Evolutionary conservation across 1,284 basidiomycete species (phyloP), one percentile per base, ranked within the genome.

Genomic region (Coniferiporia sulphurascens): DNA sequence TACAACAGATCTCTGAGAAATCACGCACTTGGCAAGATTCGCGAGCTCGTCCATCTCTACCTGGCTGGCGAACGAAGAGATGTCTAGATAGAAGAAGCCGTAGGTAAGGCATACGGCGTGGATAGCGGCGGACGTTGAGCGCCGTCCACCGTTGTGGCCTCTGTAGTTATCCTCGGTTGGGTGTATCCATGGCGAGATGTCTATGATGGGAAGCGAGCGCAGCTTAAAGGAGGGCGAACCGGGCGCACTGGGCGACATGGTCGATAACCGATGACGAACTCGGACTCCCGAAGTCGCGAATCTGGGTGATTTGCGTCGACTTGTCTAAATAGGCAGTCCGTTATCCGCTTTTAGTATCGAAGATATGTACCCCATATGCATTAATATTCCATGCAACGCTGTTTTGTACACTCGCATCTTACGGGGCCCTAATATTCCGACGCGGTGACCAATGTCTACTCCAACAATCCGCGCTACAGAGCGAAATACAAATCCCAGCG

Each of bases 11-110:
- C 17, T 12, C 3, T 36, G 36, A 32, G 12, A 32, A 19, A 45
- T n/a, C 9, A 46, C 57, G 13, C 19, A 59, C 58, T 80, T 77
- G 1, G 84, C 90, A 1, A 91, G 76, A 6, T 73, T 69, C 0
- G 82, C 72, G 4, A 93, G 78, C 62, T 87, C 82, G 43, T 85
- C 81, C n/a, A 87, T 79, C 65, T 92, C 87, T 0, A 73, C 68
- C 0, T 72, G 71, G 44, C 83, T 74, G 17, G 85, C 71, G 64
- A 78, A 88, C 1, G 77, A 72, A 8, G 81, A 80, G 46, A 93
- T 78, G 59, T 89, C 81, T 52, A 95, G 77, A 70, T 95, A 95
- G 74, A 95, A 93, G 78, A 95, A 95, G 0, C 92, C 93, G 59
- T 84, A 90, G 59, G 89, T 76, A 17, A 86, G 68, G 68, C 90